These are phyloP conservation scores for Myrica gale DNA, from an alignment of 306 rosid species.

Conservation along the genomic window DNA sequence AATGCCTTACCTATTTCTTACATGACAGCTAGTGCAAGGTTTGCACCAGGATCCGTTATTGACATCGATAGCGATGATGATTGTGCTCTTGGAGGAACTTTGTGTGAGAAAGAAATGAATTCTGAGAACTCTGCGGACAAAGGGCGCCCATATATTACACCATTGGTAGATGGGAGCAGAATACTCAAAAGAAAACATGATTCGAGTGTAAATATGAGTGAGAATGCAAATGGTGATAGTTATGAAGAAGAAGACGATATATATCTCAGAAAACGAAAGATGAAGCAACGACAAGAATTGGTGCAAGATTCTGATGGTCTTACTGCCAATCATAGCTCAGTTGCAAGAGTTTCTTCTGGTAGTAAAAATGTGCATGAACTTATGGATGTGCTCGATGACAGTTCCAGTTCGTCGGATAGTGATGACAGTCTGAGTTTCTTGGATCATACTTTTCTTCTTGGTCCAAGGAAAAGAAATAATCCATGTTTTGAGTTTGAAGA, in stretches of 20 bases:
- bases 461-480: slow-evolving; percentile 2
- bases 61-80: slow-evolving; percentile 30
- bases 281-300: neutral
- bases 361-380: too few species aligned
- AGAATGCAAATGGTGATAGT: neutral
- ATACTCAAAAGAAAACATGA: slow-evolving; percentile 26
- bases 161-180: neutral
- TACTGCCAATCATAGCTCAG: too few species aligned
- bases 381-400: neutral
- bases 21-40: slow-evolving; percentile 18
- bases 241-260: slow-evolving; percentile 1
- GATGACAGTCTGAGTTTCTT: neutral
- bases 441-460: too few species aligned
- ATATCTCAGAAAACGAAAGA: neutral
- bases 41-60: neutral
- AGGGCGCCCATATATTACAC: neutral
- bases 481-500: slow-evolving; percentile 10
- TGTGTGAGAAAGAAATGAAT: neutral
- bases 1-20: neutral
- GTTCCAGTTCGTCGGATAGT: slow-evolving; percentile 22
- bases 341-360: too few species aligned
- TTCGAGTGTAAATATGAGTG: slow-evolving; percentile 7
- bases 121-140: neutral
- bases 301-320: too few species aligned
- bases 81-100: neutral